Evolutionary conservation across 129 eudicot genomes (phyloP).

Genomic region (Flaveria linearis): DNA sequence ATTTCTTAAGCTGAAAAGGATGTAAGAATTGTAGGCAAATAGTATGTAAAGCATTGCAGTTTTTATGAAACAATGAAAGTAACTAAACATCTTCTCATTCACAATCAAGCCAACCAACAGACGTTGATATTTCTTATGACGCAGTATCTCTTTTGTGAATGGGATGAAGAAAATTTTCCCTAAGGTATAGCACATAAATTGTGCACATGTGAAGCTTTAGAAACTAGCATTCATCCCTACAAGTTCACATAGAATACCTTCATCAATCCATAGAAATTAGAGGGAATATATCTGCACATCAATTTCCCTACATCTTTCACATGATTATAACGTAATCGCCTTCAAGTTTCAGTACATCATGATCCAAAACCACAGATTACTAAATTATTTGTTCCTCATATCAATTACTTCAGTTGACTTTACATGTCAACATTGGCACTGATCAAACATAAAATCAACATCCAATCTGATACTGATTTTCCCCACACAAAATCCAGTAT

Average conservation of each 20-base stretch:
- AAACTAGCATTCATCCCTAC: not conserved
- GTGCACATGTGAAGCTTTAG: not conserved
- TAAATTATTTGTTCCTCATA: not conserved
- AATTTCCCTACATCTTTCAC: conserved; percentile 1
- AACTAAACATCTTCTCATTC: not conserved
- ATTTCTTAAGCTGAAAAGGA: not conserved
- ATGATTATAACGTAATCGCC: not conserved
- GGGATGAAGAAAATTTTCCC: not conserved
- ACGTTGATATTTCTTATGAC: too few relatives aligned
- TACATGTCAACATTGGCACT: not conserved
- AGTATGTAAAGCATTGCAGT: not conserved
- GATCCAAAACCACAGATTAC: conserved; percentile 7
- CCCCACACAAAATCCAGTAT: not conserved
- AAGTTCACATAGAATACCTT: not conserved
- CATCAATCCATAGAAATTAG: not conserved
- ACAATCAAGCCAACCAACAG: not conserved
- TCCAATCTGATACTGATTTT: not conserved
- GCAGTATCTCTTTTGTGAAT: not conserved
- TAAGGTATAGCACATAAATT: not conserved
- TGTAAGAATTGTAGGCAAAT: not conserved
- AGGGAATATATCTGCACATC: not conserved
- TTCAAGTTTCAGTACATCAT: not conserved
- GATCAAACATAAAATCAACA: not conserved
- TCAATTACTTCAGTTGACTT: not conserved
- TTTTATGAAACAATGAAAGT: not conserved